Base-by-base conservation (phyloP, 805 yeast genomes). In the Candida tammaniensis region DNA sequence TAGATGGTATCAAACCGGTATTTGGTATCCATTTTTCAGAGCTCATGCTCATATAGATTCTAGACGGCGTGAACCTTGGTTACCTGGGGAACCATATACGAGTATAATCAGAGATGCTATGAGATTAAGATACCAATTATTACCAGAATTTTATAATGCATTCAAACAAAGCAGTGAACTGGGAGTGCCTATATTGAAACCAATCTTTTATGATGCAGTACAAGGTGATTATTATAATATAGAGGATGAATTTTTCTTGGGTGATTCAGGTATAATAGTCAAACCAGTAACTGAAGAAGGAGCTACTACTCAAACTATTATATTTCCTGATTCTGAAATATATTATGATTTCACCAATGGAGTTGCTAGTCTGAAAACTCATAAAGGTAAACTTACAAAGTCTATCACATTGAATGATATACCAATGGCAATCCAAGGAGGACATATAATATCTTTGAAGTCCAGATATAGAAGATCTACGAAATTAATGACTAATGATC, bases 11-110 rank as follows among this genome's bases (percentile, higher is more conserved):
- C 98, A 93, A 57, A 72, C 95, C 2, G 98, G 97, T 39, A 76
- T 85, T 18, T 91, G 94, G 82, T 89, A 91, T 59, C 98, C 98
- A 22, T 93, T 93, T 51, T 91, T 93, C 67, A 72, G 98, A 51
- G 97, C 82, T 0, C 99, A 93, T 61, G 97, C 98, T 0, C 98
- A 93, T 62, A 84, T 91, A 34, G 98, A 93, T 57, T 71, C 96
- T 1, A 72, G 82, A 51, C 78, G 98, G 60, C 76, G 96, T 43
- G 98, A 93, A 56, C 98, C 98, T 1, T 91, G 87, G 81, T 56
- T 91, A 29, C 70, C 83, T 2, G 84, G 85, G 7, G 94, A 82
- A 19, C 89, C 91, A 2, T 78, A 77, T 46, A 76, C 82, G 6
- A 60, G 76, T 0, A 54, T 73, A 15, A 81, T 89, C 38, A 72